Evolutionary conservation across 2,329 filamentous ascomycete species (phyloP), one percentile per base, ranked within the genome.

Genomic region (Colletotrichum sp.): DNA sequence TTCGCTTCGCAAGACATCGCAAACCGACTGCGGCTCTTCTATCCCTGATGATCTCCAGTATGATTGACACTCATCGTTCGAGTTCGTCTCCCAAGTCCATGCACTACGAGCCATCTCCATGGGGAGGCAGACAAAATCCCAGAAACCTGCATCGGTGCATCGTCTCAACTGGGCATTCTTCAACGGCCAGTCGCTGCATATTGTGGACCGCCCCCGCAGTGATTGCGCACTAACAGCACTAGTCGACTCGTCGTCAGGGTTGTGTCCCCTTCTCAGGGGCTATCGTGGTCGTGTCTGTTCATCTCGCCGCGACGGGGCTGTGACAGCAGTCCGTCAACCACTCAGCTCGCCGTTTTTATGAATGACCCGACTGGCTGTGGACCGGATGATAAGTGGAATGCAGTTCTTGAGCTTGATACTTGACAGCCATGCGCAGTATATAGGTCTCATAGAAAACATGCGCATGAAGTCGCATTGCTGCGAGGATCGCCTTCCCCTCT

Each of bases 291-390:
- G 34, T 32, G 39, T 32, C 34, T 43, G 30, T 26, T 75, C 61
- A 43, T 66, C 32, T 63, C 39, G 26, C 9, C 52, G 18, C 28
- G 24, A 67, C 63, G 30, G 52, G 57, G 21, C 69, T 48, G 39
- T 26, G 21, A 39, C 15, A 28, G 21, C 61, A 24, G 18, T n/a
- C 5, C 21, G 21, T 15, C 63, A 28, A 36, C 73, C 69, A 75
- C 36, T 72, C 21, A 75, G 63, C 57, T 24, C 30, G 10, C 26
- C 30, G 16, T 18, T n/a, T 67, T 72, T 67, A 34, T 72, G 48
- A 67, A 75, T 75, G 69, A 72, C 55, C 39, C 21, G 39, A 21
- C 30, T 30, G 10, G n/a, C n/a, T 65, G 73, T 75, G 73, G 69
- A 15, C 57, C 63, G 32, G 16, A 26, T 15, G 13, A 10, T 24